phyloP scores from a whole-genome alignment of 108 stramenopile genomes.

The Chaetoceros tenuissimus region DNA sequence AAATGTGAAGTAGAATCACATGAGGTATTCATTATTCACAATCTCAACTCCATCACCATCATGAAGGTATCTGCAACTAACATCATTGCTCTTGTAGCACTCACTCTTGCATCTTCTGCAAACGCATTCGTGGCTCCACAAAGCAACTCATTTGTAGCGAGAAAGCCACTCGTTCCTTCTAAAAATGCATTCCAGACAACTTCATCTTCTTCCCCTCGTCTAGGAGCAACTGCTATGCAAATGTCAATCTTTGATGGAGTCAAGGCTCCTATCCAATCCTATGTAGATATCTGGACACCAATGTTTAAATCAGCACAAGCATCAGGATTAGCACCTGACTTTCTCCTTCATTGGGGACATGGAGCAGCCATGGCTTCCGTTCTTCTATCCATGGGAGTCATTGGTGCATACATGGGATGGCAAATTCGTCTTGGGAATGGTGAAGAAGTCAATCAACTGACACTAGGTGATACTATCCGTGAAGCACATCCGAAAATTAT shows the following conservation, averaged over 20 bases:
- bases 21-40: too few relatives aligned
- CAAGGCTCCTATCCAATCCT: conserved; percentile 24
- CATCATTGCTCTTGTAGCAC: too few relatives aligned
- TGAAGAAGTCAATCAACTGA: conserved; percentile 25
- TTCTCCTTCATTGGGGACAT: conserved; percentile 36
- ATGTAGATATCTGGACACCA: conserved; percentile 34
- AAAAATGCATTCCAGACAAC: too few relatives aligned
- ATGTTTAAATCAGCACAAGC: conserved; percentile 27
- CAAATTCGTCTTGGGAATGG: conserved; percentile 40
- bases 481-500: conserved; percentile 41
- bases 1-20: too few relatives aligned
- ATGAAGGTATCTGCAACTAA: too few relatives aligned
- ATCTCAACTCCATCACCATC: too few relatives aligned
- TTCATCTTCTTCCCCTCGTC: too few relatives aligned
- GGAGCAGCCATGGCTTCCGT: conserved; percentile 33
- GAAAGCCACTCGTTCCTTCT: too few relatives aligned
- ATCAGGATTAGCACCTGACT: conserved; percentile 27
- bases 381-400: conserved; percentile 29
- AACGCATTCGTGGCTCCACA: too few relatives aligned
- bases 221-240: too few relatives aligned
- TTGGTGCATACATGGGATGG: conserved; percentile 30
- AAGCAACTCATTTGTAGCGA: too few relatives aligned
- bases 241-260: conserved; percentile 28
- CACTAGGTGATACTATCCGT: conserved; percentile 42
- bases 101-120: too few relatives aligned